A percentile compares a stretch with the other conserved stretches of the same genome.
Evolutionary conservation across 306 rosid genomes (phyloP).

Genomic region (Cucurbita moschata): DNA sequence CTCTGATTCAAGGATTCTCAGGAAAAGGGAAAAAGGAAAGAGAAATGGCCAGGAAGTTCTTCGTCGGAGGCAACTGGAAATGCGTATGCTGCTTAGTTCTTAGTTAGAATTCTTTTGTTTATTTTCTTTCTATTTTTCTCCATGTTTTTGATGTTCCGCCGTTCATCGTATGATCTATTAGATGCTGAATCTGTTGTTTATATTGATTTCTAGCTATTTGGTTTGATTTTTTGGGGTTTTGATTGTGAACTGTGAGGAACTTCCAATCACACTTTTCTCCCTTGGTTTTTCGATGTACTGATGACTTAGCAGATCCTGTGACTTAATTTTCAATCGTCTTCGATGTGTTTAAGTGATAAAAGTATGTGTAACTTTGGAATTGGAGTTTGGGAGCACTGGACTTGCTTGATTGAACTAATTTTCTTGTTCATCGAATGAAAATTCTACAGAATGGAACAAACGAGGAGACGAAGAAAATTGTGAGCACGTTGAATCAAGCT

Average conservation of each 20-base stretch:
- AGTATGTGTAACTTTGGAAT: background rate
- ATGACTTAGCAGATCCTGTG: background rate
- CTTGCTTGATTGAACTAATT: background rate
- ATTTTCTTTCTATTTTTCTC: too few relatives aligned
- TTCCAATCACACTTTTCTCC: background rate
- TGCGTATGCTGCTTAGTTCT: slow-evolving; percentile 37
- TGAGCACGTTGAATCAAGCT: slow-evolving; percentile 50
- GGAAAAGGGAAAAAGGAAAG: background rate
- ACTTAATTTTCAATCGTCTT: background rate
- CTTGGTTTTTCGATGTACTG: background rate
- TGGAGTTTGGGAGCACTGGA: background rate
- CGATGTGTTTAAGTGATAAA: background rate
- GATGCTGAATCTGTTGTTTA: too few relatives aligned
- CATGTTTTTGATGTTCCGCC: too few relatives aligned
- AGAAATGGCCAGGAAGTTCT: slow-evolving; percentile 53
- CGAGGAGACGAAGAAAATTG: slow-evolving; percentile 82
- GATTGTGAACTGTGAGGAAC: too few relatives aligned
- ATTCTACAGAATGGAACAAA: slow-evolving; percentile 52
- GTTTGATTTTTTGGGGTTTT: too few relatives aligned
- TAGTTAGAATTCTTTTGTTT: too few relatives aligned
- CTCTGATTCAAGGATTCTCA: background rate
- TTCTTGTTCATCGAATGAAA: background rate
- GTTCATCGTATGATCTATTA: too few relatives aligned
- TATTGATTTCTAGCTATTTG: too few relatives aligned
- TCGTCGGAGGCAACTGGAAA: slow-evolving; percentile 95